Base-by-base conservation (phyloP, 1,284 basidiomycete species). In the Porodaedalea pini region DNA sequence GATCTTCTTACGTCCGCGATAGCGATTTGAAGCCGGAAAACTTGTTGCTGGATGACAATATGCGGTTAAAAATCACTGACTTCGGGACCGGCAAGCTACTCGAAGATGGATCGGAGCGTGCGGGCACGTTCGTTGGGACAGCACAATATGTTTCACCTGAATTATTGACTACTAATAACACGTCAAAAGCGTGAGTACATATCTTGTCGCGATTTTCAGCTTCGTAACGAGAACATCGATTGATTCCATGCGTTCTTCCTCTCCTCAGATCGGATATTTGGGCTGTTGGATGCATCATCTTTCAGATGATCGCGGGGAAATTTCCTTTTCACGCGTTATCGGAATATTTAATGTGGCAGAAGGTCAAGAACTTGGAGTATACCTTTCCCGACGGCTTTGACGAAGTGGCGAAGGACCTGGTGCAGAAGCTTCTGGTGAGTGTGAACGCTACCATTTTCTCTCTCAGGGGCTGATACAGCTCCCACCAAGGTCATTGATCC, bases 111-210 rank as follows among this genome's bases (percentile, higher is more conserved):
- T 72, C 80, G 80, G 61, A 66, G 78, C 69, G 78, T 23, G 78
- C 87, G 10, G 86, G 83, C 62, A 94, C 92, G 0, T 99, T 97
- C 72, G 97, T 99, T 21, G 96, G 96, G 8, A 97, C 95, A 1
- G 93, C 96, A 0, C 94, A 98, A 66, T 99, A 98, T 68, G 91
- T 98, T 58, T 88, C 91, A 8, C 96, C 96, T 0, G 96, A 99
- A 71, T 78, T 99, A 8, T 75, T 99, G 19, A 83, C 88, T 57
- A 80, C 82, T 48, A 88, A 88, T 62, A 82, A 84, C 67, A 87
- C 86, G 13, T 87, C 83, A 62, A 82, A 78, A 70, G 85, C 85
- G 88, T 86, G 58, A 52, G 68, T 55, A 21, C 52, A 34, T 27
- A 51, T 31, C n/a, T 25, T 36, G 44, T 40, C 17, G 13, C 17